Evolutionary conservation across 2,329 filamentous ascomycete genomes (phyloP).

Genomic region (Chrysoporthe austroafricana): DNA sequence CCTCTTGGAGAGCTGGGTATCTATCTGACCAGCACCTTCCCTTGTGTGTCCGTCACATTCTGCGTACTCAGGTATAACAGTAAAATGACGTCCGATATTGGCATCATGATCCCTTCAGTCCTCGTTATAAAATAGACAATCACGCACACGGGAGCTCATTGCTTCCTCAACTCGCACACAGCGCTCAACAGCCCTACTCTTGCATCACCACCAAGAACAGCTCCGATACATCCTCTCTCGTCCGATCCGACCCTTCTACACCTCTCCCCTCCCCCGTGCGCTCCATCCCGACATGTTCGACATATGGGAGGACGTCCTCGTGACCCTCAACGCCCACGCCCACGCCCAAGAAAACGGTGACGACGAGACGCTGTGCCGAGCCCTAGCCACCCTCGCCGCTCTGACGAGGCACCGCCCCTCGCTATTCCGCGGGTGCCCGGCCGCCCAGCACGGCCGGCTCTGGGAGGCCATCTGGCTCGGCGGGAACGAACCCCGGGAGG

Average conservation of each 20-base stretch:
- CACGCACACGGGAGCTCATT: no score
- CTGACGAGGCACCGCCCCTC: neutral
- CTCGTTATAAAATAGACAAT: no score
- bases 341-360: neutral
- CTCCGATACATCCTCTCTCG: no score
- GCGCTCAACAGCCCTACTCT: no score
- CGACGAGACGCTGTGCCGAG: neutral
- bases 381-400: neutral
- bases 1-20: no score
- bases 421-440: conserved; percentile 1
- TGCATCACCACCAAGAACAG: no score
- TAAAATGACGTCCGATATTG: no score
- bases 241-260: neutral
- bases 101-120: no score
- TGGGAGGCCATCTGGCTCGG: conserved; percentile 44
- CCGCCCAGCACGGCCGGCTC: conserved; percentile 44
- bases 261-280: neutral
- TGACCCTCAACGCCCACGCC: neutral
- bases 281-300: neutral
- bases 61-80: no score
- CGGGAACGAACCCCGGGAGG: conserved; percentile 52
- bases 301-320: neutral
- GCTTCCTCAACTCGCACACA: no score
- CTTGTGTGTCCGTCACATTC: no score
- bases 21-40: no score